Evolutionary conservation across 768 basidiomycete species (phyloP), one percentile per base, ranked within the genome.

Genomic region (Collybiopsis luxurians): DNA sequence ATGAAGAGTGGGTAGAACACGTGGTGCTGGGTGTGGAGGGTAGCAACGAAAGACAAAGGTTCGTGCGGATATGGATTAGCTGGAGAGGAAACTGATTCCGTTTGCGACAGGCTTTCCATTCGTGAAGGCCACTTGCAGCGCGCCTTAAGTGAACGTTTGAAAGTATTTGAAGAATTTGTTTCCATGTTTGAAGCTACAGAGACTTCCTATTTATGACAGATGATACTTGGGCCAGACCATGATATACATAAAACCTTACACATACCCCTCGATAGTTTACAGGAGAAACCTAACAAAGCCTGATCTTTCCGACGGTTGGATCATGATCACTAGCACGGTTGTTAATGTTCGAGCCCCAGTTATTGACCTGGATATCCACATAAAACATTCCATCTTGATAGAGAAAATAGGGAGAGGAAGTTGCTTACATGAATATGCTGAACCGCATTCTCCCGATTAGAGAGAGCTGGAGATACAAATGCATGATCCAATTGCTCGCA

Each of bases 401-500:
- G 11, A 21, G 7, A 12, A 9, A 26, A 21, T 7, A 1, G 10
- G 7, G 30, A 21, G 23, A 34, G 28, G 24, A 31, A 10, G 19
- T 13, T 1, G 52, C 60, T 24, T 30, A 83, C 75, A 65, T 86
- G 84, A 23, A 86, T 73, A 59, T 86, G 83, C 59, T 86, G 79
- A 38, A 80, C 77, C 54, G 78, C 66, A 11, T 73, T 71, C 9
- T 71, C 71, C n/a, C 79, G 70, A 30, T 56, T 48, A 43, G 67
- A 70, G 36, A 86, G 65, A 6, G 78, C 75, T 17, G 69, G 61
- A 5, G 80, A 82, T 49, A 85, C 67, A 62, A 85, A 80, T 17
- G 76, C 71, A 63, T 86, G 84, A 66, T 86, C 84, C 45, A 86
- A 78, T 61, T 84, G 80, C 65, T 85, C 73, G 3, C 72, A 73